A percentile compares a stretch with the other conserved stretches of the same genome.
phyloP scores from a whole-genome alignment of 768 basidiomycete species.

The Kwoniella heveanensis region DNA sequence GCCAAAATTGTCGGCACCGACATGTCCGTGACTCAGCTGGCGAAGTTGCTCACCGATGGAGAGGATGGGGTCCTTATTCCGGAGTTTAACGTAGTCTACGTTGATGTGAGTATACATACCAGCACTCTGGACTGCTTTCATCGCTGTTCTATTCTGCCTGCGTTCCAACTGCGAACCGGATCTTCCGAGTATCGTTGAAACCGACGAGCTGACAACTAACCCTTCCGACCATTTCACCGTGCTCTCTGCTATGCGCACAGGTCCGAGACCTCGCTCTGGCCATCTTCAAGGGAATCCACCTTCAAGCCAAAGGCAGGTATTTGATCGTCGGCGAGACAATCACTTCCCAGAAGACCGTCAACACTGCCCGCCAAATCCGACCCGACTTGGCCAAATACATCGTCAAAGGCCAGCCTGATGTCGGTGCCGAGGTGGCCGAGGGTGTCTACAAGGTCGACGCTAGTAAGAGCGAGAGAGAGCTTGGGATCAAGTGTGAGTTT shows the following conservation, averaged over 20 bases:
- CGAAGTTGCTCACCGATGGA: slow-evolving; percentile 9
- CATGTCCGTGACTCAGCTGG: slow-evolving; percentile 21
- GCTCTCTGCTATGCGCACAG: too few species aligned
- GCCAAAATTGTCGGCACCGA: slow-evolving; percentile 10
- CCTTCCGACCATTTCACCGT: too few species aligned
- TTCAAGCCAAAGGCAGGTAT: slow-evolving; percentile 18
- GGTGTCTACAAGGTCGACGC: slow-evolving; percentile 17
- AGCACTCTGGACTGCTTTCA: too few species aligned
- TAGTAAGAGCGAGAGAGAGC: slow-evolving; percentile 15
- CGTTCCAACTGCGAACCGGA: too few species aligned
- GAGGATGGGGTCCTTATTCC: slow-evolving; percentile 17
- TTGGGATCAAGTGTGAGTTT: slow-evolving; percentile 19
- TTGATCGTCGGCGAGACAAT: slow-evolving; percentile 1
- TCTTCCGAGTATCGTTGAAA: too few species aligned
- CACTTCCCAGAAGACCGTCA: slow-evolving; percentile 5
- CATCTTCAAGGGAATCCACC: slow-evolving; percentile 14
- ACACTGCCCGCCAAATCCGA: slow-evolving; percentile 14
- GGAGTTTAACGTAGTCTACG: slow-evolving; percentile 17
- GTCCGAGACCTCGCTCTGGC: slow-evolving; percentile 20
- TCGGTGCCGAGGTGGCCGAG: neutral
- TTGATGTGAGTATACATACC: slow-evolving; percentile 34
- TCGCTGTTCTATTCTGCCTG: too few species aligned
- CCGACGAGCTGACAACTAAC: too few species aligned
- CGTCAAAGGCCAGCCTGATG: slow-evolving; percentile 8
- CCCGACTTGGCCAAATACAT: slow-evolving; percentile 21